These are phyloP conservation scores for Strobilomyces echinocephalus DNA, from an alignment of 768 basidiomycete species.

Conservation along the genomic window DNA sequence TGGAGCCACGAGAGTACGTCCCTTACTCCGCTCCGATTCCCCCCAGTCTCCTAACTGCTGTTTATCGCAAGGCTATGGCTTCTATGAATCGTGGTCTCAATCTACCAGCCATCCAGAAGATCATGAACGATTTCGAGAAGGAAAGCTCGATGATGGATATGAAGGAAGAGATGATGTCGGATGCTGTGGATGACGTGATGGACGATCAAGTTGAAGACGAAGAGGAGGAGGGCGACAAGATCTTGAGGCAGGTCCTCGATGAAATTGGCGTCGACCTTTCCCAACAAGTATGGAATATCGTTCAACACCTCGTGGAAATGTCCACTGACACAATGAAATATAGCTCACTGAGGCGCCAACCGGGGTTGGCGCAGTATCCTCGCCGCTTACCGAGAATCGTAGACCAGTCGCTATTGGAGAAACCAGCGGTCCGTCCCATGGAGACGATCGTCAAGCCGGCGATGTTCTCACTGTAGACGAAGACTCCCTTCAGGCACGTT, in stretches of 20 bases:
- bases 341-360: slow-evolving; percentile 85
- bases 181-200: slow-evolving; percentile 96
- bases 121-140: slow-evolving; percentile 97
- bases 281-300: slow-evolving; percentile 56
- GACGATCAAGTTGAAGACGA: slow-evolving; percentile 90
- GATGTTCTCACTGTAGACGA: slow-evolving; percentile 62
- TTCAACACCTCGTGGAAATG: neutral
- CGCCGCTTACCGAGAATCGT: slow-evolving; percentile 57
- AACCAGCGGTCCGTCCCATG: slow-evolving; percentile 31
- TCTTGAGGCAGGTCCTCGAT: slow-evolving; percentile 91
- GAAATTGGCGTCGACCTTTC: slow-evolving; percentile 93
- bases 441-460: slow-evolving; percentile 35
- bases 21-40: neutral
- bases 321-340: slow-evolving; percentile 9
- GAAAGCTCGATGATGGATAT: slow-evolving; percentile 99
- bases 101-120: slow-evolving; percentile 88
- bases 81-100: slow-evolving; percentile 97
- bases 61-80: slow-evolving; percentile 77
- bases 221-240: slow-evolving; percentile 93
- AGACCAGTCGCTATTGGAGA: slow-evolving; percentile 87
- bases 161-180: slow-evolving; percentile 99
- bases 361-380: slow-evolving; percentile 56
- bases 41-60: slow-evolving; percentile 1
- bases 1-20: slow-evolving; percentile 85
- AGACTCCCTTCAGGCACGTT: slow-evolving; percentile 87